These are phyloP conservation scores for Xanthoconium purpureum DNA, from an alignment of 768 basidiomycete species.

Conservation along the genomic window DNA sequence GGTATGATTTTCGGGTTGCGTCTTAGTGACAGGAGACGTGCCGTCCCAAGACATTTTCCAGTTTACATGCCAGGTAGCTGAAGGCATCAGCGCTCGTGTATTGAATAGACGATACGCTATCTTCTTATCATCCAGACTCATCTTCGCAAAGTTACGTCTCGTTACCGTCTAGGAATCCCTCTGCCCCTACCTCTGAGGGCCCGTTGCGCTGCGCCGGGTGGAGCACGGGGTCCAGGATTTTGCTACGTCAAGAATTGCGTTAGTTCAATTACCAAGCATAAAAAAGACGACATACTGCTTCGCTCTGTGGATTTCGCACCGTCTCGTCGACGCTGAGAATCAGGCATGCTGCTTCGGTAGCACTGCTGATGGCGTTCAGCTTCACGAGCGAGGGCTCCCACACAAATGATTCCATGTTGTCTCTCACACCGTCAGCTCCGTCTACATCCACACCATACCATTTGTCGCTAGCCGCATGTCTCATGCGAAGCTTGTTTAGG, in stretches of 20 bases:
- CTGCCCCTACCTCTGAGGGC: conserved; percentile 85
- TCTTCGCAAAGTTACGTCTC: conserved; percentile 11
- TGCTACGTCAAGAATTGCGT: conserved; percentile 42
- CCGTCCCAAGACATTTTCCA: not conserved
- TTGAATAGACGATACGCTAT: conserved; percentile 23
- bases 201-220: conserved; percentile 86
- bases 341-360: conserved; percentile 93
- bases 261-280: conserved; percentile 7
- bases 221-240: conserved; percentile 83
- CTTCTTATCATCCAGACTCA: conserved; percentile 8
- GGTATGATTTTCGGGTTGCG: not conserved
- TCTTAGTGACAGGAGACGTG: not conserved
- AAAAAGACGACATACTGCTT: conserved; percentile 58
- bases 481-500: conserved; percentile 95
- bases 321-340: conserved; percentile 98
- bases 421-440: conserved; percentile 78
- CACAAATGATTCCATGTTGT: conserved; percentile 97
- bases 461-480: conserved; percentile 81
- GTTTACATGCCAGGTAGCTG: not conserved
- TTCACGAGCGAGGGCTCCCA: conserved; percentile 98
- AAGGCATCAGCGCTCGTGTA: conserved; percentile 8
- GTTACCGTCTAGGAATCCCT: conserved; percentile 70
- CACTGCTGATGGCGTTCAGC: conserved; percentile 91
- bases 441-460: conserved; percentile 98
- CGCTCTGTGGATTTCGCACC: conserved; percentile 91